These are phyloP conservation scores for Athelia psychrophila DNA, from an alignment of 1,284 basidiomycete genomes.

Conservation along the genomic window DNA sequence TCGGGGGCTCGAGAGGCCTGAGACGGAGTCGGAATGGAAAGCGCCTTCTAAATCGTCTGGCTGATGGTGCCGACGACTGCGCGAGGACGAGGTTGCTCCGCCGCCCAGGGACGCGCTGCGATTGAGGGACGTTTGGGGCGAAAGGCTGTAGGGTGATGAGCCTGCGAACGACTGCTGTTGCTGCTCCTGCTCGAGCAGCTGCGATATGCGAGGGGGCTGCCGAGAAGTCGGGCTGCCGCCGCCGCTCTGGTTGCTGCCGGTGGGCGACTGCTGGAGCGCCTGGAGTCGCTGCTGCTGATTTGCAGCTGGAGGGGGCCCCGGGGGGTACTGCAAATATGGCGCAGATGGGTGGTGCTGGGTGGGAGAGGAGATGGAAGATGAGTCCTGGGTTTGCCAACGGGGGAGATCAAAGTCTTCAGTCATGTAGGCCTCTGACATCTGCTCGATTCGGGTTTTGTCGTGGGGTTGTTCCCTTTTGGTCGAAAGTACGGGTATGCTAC, in stretches of 20 bases:
- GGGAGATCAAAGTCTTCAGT: conserved; percentile 71
- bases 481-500: background rate
- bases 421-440: conserved; percentile 55
- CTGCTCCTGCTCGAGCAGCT: conserved; percentile 57
- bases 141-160: conserved; percentile 51
- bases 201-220: conserved; percentile 54
- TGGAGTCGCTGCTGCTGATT: conserved; percentile 32
- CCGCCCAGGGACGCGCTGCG: conserved; percentile 65
- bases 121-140: conserved; percentile 49
- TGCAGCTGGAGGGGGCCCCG: conserved; percentile 41
- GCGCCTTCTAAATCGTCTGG: conserved; percentile 71
- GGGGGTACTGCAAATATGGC: conserved; percentile 43
- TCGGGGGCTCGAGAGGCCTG: conserved; percentile 31
- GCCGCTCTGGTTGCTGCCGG: conserved; percentile 11
- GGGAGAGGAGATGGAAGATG: conserved; percentile 54
- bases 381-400: conserved; percentile 69
- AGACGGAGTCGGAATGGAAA: conserved; percentile 50
- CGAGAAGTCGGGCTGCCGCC: conserved; percentile 35
- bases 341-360: conserved; percentile 59
- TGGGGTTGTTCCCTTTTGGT: conserved; percentile 1
- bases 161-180: conserved; percentile 40
- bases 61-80: conserved; percentile 56
- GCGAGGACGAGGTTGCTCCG: conserved; percentile 38
- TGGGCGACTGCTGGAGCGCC: conserved; percentile 21
- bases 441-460: conserved; percentile 3